phyloP scores from a whole-genome alignment of 2,329 filamentous ascomycete genomes.

The Fusarium solani-melongenae region DNA sequence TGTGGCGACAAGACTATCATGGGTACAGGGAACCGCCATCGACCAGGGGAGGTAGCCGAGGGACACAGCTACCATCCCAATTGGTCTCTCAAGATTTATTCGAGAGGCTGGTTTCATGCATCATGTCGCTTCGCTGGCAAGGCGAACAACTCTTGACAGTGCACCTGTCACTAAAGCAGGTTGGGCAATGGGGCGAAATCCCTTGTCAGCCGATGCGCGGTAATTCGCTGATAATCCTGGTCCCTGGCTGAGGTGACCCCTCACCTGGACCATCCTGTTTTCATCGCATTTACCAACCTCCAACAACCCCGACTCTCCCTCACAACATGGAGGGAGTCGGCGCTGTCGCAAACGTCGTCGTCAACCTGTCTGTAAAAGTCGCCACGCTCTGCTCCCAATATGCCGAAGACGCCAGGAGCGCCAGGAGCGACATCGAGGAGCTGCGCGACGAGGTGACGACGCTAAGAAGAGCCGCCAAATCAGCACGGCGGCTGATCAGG shows the following conservation, averaged over 20 bases:
- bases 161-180: not conserved
- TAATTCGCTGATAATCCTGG: not conserved
- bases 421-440: constrained; percentile 48
- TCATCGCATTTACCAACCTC: not conserved
- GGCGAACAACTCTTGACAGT: too few relatives aligned
- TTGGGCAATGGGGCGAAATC: not conserved
- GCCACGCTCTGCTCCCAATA: constrained; percentile 49
- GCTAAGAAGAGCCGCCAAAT: constrained; percentile 42
- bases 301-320: not conserved
- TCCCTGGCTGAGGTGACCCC: not conserved
- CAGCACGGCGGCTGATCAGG: constrained; percentile 42
- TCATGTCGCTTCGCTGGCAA: not conserved
- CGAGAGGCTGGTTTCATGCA: not conserved
- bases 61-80: not conserved
- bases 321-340: constrained; percentile 44
- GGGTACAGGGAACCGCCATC: not conserved
- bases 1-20: not conserved
- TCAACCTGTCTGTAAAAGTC: constrained; percentile 52
- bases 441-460: constrained; percentile 43
- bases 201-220: not conserved
- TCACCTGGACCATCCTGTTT: not conserved
- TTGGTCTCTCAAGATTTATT: not conserved
- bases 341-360: constrained; percentile 49
- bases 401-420: constrained; percentile 46
- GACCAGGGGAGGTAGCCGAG: not conserved